Evolutionary conservation across 345 rosid genomes (phyloP).

Genomic region (Lepidium aucheri): DNA sequence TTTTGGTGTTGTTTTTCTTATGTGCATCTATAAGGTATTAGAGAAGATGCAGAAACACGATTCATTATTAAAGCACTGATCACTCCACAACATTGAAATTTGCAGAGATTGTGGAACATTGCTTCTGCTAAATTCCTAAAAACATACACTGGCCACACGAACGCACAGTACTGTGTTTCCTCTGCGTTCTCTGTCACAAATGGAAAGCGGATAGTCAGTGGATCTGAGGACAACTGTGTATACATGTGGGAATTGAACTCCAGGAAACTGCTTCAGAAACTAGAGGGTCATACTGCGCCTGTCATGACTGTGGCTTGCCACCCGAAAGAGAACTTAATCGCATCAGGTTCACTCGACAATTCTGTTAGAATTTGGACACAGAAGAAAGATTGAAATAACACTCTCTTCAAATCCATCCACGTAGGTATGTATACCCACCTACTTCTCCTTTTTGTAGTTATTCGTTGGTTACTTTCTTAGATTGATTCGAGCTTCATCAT

Average conservation of each 20-base stretch:
- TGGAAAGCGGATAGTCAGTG: conserved; percentile 73
- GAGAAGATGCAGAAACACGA: background rate
- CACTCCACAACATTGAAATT: background rate
- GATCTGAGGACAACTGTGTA: conserved; percentile 79
- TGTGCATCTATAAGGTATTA: background rate
- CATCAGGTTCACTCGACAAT: conserved; percentile 86
- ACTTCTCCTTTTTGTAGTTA: background rate
- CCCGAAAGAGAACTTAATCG: conserved; percentile 70
- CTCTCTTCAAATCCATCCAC: background rate
- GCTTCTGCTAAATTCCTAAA: conserved; percentile 67
- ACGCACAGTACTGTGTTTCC: conserved; percentile 61
- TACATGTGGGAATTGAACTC: conserved; percentile 92
- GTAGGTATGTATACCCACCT: background rate
- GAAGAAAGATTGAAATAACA: conserved; percentile 31
- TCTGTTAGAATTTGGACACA: conserved; percentile 80
- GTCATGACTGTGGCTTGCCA: conserved; percentile 83
- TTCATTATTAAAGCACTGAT: background rate
- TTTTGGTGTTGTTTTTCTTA: background rate
- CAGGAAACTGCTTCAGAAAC: conserved; percentile 70
- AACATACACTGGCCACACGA: conserved; percentile 72
- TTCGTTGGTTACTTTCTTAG: background rate
- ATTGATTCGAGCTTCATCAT: background rate
- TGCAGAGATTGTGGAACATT: conserved; percentile 86
- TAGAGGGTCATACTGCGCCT: conserved; percentile 84
- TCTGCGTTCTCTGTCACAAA: conserved; percentile 74